Conservation (phyloP, 2,329 filamentous ascomycete genomes). For the Albophoma yamanashiensis region DNA sequence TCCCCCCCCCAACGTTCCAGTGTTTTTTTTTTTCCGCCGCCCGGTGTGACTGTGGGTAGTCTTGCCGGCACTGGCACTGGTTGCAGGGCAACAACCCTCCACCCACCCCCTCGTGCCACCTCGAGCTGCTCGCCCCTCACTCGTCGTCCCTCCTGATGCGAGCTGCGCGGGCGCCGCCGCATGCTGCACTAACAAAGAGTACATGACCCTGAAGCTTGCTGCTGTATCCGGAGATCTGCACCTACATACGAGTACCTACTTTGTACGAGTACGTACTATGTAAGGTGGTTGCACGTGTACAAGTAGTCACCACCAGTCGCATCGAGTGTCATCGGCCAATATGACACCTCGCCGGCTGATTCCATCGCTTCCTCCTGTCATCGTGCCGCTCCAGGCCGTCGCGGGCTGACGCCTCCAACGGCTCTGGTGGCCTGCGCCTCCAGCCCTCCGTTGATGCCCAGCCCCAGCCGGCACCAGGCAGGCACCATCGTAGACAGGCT, state of each 20-base stretch:
- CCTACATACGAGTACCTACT: too few species aligned
- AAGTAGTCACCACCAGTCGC: not conserved
- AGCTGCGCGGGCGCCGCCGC: not conserved
- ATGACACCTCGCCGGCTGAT: not conserved
- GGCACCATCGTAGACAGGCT: not conserved
- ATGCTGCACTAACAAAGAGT: not conserved
- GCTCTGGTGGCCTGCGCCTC: too few species aligned
- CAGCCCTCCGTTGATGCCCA: too few species aligned
- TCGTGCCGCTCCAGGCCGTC: not conserved
- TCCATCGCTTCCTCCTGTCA: not conserved
- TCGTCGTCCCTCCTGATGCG: not conserved
- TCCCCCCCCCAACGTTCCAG: too few species aligned
- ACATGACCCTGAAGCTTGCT: not conserved
- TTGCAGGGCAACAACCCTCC: slow-evolving; percentile 9
- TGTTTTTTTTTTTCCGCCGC: not conserved
- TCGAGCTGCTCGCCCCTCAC: not conserved
- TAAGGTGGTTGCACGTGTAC: too few species aligned
- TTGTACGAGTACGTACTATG: too few species aligned
- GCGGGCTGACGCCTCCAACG: too few species aligned
- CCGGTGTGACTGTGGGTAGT: not conserved
- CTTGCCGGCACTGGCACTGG: not conserved
- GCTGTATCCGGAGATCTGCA: too few species aligned
- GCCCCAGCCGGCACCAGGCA: too few species aligned
- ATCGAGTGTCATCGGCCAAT: not conserved
- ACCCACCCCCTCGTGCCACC: not conserved